Evolutionary conservation across 306 rosid genomes (phyloP), one percentile per base, ranked within the genome.

Genomic region (Begonia loranthoides): DNA sequence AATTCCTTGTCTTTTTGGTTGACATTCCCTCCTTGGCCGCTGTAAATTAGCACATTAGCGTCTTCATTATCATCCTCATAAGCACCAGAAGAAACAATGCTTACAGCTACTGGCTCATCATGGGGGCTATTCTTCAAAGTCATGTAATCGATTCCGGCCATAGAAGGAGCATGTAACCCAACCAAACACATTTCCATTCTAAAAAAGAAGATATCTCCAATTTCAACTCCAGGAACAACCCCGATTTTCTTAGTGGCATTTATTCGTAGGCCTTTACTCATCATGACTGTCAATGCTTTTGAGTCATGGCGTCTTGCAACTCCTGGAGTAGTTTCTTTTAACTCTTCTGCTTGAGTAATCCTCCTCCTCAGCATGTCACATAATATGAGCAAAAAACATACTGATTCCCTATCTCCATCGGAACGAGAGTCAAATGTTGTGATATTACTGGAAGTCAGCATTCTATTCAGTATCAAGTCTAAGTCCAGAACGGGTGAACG

Each of bases 81-180:
- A 21, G 95, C 97, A 54, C 97, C 95, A 12, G 97, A 84, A 2
- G 97, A 81, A 47, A 88, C 95, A 66, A 88, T 81, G 75, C 97
- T 88, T 41, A 84, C 83, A 52, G 97, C 97, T 21, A 88, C 61
- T 4, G 95, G 86, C 70, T 88, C 95, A 49, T 88, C 96, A 41
- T 79, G 89, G 55, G 68, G 61, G 66, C 74, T 75, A 56, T 50
- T 50, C 71, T 79, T 88, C 71, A 72, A 17, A 58, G 76, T 66
- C 76, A 88, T 4, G 58, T 84, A 88, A 82, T 88, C 97, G 47
- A 88, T 88, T 51, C 95, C 97, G 57, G 93, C 87, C 97, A 88
- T 88, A 3, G 87, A 81, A 17, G 87, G 97, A 59, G 89, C 66
- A 54, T 88, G 97, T 45, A 88, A 56, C 49, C 97, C 97, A 6